Evolutionary conservation across 2,329 filamentous ascomycete species (phyloP).

Genomic region (Hypoxylon sp.): DNA sequence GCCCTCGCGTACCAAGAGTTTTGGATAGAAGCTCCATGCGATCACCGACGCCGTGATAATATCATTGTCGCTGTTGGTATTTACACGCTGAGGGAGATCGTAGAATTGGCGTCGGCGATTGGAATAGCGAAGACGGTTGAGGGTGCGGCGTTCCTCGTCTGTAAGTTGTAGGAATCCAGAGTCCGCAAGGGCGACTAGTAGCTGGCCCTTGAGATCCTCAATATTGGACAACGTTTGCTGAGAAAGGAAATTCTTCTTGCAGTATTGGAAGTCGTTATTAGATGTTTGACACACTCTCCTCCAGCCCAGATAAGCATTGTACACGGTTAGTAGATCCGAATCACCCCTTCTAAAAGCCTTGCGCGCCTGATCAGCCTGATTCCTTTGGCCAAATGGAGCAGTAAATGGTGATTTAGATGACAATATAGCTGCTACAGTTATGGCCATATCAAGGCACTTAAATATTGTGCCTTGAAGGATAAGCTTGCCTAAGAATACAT

Average conservation of each 20-base stretch:
- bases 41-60: slow-evolving; percentile 84
- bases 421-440: slow-evolving; percentile 92
- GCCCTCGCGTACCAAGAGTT: slow-evolving; percentile 83
- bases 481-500: slow-evolving; percentile 95
- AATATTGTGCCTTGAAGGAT: slow-evolving; percentile 90
- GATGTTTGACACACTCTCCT: slow-evolving; percentile 82
- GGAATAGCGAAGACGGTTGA: slow-evolving; percentile 78
- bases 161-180: slow-evolving; percentile 85
- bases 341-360: slow-evolving; percentile 86
- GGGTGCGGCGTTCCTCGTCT: slow-evolving; percentile 76
- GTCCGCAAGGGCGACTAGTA: slow-evolving; percentile 87
- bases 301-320: slow-evolving; percentile 95
- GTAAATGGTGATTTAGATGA: slow-evolving; percentile 96
- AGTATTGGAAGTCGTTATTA: slow-evolving; percentile 88
- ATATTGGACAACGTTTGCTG: slow-evolving; percentile 92
- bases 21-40: slow-evolving; percentile 96
- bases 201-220: slow-evolving; percentile 94
- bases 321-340: slow-evolving; percentile 92
- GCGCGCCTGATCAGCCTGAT: slow-evolving; percentile 85
- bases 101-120: slow-evolving; percentile 82
- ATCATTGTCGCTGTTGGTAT: slow-evolving; percentile 85
- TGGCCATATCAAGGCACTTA: slow-evolving; percentile 89
- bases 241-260: slow-evolving; percentile 93
- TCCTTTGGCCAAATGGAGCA: slow-evolving; percentile 85
- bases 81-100: slow-evolving; percentile 81